Evolutionary conservation across 345 rosid genomes (phyloP), one percentile per base, ranked within the genome.

Genomic region (Odontarrhena argentea): DNA sequence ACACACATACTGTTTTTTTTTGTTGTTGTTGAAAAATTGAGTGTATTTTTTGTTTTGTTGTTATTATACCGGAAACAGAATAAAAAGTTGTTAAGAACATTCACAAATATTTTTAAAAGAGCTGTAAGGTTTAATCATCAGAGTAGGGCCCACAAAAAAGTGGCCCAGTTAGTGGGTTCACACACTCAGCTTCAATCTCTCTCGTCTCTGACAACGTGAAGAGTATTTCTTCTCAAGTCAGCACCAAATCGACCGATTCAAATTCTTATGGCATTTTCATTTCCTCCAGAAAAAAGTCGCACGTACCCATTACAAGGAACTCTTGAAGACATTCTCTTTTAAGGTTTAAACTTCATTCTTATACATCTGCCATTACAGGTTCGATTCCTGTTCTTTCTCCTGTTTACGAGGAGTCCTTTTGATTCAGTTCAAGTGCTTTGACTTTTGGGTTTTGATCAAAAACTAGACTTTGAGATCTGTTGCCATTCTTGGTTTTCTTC

Each of bases 241-340:
- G 63, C 50, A 37, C 13, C 7, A 65, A 52, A 67, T 71, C 44
- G 32, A 65, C 71, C 71, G 4, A 34, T 72, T 72, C 76, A 65
- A 35, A 41, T 65, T 64, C 65, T 64, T 10, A n/a, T 37, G 0
- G 1, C 76, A 41, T 55, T 56, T 37, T 40, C 8, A 12, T 49
- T 55, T 3, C 30, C 10, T 5, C 36, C 5, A 25, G 12, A 28
- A 70, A 53, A 28, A 70, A 53, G 56, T 42, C 46, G 26, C 38
- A 62, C 40, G 44, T 3, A 13, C 0, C 6, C 61, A 18, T 35
- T 24, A 14, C 1, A 44, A 44, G n/a, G 8, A 44, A 58, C 41
- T 48, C 60, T 52, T 6, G 0, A 3, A 55, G 49, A 0, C 25
- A 1, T 70, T 8, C 4, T 8, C 3, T 24, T 43, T 44, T 34